Evolutionary conservation across 768 basidiomycete species (phyloP).

Genomic region (Dioszegia crocea): DNA sequence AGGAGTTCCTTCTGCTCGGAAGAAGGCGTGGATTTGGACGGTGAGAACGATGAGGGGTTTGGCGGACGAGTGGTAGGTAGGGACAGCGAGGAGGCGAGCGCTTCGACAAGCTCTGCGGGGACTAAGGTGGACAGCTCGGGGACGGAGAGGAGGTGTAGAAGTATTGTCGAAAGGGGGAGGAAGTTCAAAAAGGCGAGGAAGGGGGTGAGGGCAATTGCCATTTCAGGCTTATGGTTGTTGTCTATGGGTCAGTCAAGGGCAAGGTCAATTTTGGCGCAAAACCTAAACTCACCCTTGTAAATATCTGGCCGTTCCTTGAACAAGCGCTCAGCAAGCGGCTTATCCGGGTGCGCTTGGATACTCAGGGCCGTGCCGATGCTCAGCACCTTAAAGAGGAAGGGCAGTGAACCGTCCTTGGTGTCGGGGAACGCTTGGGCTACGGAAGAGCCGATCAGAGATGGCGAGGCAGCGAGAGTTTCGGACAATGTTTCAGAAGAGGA

Average conservation of each 20-base stretch:
- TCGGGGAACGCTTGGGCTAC: constrained; percentile 53
- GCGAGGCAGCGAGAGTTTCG: constrained; percentile 62
- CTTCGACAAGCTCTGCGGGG: constrained; percentile 52
- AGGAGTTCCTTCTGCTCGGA: constrained; percentile 59
- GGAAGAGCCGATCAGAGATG: constrained; percentile 63
- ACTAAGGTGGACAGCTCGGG: constrained; percentile 76
- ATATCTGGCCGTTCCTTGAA: constrained; percentile 68
- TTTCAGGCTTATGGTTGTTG: constrained; percentile 96
- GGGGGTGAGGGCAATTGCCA: constrained; percentile 91
- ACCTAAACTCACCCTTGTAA: constrained; percentile 87
- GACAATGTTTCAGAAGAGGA: constrained; percentile 56
- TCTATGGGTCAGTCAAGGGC: constrained; percentile 56
- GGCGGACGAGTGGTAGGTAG: constrained; percentile 51
- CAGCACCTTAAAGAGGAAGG: constrained; percentile 88
- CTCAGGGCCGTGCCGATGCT: constrained; percentile 84
- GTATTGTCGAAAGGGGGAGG: constrained; percentile 71
- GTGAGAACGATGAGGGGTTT: constrained; percentile 42
- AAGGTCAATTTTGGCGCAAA: no score
- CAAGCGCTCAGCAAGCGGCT: constrained; percentile 67
- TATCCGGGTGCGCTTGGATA: constrained; percentile 90
- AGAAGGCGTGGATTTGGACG: constrained; percentile 46
- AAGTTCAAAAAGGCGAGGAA: constrained; percentile 93
- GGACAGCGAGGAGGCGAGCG: constrained; percentile 57
- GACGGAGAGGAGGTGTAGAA: constrained; percentile 61
- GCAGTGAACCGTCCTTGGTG: constrained; percentile 69